Conservation (phyloP, 2,329 filamentous ascomycete species). For the Niveomyces coronatus region DNA sequence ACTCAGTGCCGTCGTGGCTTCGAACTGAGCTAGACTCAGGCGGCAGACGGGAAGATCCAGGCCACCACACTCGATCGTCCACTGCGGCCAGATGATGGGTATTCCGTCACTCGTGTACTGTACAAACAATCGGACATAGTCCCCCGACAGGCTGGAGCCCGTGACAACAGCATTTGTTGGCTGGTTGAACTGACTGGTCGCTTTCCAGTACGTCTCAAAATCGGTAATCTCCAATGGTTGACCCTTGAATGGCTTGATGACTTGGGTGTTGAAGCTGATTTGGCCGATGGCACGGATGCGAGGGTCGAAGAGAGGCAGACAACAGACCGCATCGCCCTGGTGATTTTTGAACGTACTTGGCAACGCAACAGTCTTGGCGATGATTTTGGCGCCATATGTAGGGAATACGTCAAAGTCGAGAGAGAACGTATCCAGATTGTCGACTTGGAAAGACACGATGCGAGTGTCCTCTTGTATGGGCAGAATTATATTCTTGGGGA, state of each 20-base stretch:
- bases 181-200: constrained; percentile 83
- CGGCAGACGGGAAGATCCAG: constrained; percentile 76
- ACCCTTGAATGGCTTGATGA: constrained; percentile 91
- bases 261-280: constrained; percentile 87
- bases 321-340: constrained; percentile 66
- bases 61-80: constrained; percentile 65
- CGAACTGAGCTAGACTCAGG: constrained; percentile 65
- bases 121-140: constrained; percentile 85
- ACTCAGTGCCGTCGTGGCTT: constrained; percentile 36
- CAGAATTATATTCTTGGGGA: constrained; percentile 89
- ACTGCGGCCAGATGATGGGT: constrained; percentile 78
- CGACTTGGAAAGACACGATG: constrained; percentile 89
- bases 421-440: constrained; percentile 83
- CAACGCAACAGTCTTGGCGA: constrained; percentile 87
- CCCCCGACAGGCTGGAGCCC: constrained; percentile 88
- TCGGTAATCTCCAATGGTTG: constrained; percentile 93
- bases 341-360: constrained; percentile 74
- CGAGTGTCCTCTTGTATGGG: constrained; percentile 95
- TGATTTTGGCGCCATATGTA: constrained; percentile 93
- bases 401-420: constrained; percentile 97
- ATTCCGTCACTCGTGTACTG: constrained; percentile 83
- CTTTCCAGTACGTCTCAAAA: constrained; percentile 99
- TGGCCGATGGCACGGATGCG: constrained; percentile 85
- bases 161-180: constrained; percentile 77
- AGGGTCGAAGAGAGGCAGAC: constrained; percentile 85